Evolutionary conservation across 345 rosid genomes (phyloP).

Genomic region (Camelina hispida): DNA sequence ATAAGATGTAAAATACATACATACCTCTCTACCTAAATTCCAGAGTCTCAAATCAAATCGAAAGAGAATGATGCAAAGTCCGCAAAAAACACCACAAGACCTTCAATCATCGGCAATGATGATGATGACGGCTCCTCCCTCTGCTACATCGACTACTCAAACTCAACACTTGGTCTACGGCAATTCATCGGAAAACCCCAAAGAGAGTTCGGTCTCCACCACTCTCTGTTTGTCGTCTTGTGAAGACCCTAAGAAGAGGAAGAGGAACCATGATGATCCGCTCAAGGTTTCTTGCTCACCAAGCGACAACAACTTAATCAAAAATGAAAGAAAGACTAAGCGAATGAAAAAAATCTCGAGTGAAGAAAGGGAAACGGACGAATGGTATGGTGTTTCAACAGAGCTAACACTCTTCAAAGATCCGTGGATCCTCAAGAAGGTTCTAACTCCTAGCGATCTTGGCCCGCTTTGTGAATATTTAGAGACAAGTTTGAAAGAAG

Average conservation of each 20-base stretch:
- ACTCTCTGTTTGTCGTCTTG: slow-evolving; percentile 15
- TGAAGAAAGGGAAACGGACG: slow-evolving; percentile 27
- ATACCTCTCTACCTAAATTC: too few relatives aligned
- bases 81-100: neutral
- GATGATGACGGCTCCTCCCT: neutral
- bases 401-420: slow-evolving; percentile 15
- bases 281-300: slow-evolving; percentile 1
- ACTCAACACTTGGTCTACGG: too few relatives aligned
- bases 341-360: neutral
- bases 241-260: neutral
- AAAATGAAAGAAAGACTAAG: neutral
- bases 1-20: neutral
- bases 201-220: too few relatives aligned
- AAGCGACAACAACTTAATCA: neutral
- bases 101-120: neutral
- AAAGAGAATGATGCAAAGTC: slow-evolving; percentile 13
- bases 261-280: neutral
- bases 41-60: neutral
- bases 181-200: too few relatives aligned
- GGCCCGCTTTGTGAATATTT: too few relatives aligned
- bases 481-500: too few relatives aligned
- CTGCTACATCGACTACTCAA: neutral
- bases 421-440: slow-evolving; percentile 34
- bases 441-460: slow-evolving; percentile 21
- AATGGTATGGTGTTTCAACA: slow-evolving; percentile 16